Conservation (phyloP, 495 filamentous ascomycete genomes). For the Haplographium delicatum region DNA sequence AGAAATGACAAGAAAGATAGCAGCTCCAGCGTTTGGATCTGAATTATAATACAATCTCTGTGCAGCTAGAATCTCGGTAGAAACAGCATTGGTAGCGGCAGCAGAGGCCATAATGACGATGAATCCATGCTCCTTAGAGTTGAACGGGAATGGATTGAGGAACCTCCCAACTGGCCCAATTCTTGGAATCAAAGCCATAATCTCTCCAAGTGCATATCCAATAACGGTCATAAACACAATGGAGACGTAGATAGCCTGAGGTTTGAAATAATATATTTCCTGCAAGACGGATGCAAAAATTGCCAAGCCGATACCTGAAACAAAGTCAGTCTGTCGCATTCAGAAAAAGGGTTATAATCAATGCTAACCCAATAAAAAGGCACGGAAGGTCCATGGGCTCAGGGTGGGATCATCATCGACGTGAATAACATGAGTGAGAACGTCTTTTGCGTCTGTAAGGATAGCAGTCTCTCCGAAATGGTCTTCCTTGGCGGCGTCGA, state of each 20-base stretch:
- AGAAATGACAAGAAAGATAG: constrained; percentile 37
- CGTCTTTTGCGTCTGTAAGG: neutral
- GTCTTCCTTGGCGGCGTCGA: neutral
- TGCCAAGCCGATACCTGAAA: constrained; percentile 9
- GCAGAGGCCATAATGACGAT: constrained; percentile 67
- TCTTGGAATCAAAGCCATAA: constrained; percentile 34
- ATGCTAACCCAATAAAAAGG: constrained; percentile 7
- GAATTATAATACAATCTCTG: constrained; percentile 41
- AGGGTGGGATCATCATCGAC: constrained; percentile 11
- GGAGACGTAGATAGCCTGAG: constrained; percentile 36
- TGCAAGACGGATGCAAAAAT: constrained; percentile 4
- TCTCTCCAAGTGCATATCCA: constrained; percentile 30
- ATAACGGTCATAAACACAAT: constrained; percentile 38
- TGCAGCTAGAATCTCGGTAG: constrained; percentile 34
- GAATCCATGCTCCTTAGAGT: constrained; percentile 71
- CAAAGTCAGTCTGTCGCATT: too few relatives aligned
- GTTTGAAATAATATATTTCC: constrained; percentile 42
- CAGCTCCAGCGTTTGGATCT: constrained; percentile 29
- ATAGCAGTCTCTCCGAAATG: neutral
- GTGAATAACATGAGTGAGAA: constrained; percentile 6
- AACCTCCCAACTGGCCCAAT: constrained; percentile 29
- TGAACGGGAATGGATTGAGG: constrained; percentile 69
- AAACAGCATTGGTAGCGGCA: constrained; percentile 30
- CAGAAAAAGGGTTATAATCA: too few relatives aligned
- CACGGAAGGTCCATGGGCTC: constrained; percentile 3